These are phyloP conservation scores for Daldinia bambusicola DNA, from an alignment of 495 filamentous ascomycete species.

Conservation along the genomic window DNA sequence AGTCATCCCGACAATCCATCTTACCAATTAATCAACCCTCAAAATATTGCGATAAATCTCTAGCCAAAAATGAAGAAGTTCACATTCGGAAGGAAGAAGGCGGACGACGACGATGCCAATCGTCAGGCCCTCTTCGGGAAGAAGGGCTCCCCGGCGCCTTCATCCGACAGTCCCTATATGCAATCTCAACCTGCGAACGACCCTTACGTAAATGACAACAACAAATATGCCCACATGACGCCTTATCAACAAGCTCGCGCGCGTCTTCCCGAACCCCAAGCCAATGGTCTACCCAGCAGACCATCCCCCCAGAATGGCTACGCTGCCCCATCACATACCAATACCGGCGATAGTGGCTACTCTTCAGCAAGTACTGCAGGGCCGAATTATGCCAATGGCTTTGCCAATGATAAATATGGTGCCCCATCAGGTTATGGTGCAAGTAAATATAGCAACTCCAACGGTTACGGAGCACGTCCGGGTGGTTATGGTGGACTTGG, in stretches of 20 bases:
- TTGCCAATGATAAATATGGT: constrained; percentile 69
- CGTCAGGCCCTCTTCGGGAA: constrained; percentile 72
- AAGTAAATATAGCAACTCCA: constrained; percentile 66
- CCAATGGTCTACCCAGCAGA: constrained; percentile 51
- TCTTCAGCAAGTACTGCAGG: constrained; percentile 35
- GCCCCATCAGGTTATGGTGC: constrained; percentile 71
- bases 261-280: constrained; percentile 41
- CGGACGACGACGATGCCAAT: constrained; percentile 67
- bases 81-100: constrained; percentile 73
- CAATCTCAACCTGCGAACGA: constrained; percentile 66
- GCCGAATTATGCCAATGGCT: constrained; percentile 54
- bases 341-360: constrained; percentile 29
- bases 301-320: constrained; percentile 48
- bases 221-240: constrained; percentile 56
- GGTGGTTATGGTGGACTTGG: constrained; percentile 82
- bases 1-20: constrained; percentile 6
- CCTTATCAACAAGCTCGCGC: constrained; percentile 50
- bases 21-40: constrained; percentile 10
- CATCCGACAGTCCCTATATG: constrained; percentile 75
- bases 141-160: constrained; percentile 66
- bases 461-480: constrained; percentile 52
- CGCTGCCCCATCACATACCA: constrained; percentile 34
- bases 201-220: constrained; percentile 68
- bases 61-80: constrained; percentile 66
- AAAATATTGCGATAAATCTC: neutral